Percentiles rank a stretch among this genome's conserved stretches.
phyloP scores from a whole-genome alignment of 441 rosid genomes.

The Populus tomentosa region DNA sequence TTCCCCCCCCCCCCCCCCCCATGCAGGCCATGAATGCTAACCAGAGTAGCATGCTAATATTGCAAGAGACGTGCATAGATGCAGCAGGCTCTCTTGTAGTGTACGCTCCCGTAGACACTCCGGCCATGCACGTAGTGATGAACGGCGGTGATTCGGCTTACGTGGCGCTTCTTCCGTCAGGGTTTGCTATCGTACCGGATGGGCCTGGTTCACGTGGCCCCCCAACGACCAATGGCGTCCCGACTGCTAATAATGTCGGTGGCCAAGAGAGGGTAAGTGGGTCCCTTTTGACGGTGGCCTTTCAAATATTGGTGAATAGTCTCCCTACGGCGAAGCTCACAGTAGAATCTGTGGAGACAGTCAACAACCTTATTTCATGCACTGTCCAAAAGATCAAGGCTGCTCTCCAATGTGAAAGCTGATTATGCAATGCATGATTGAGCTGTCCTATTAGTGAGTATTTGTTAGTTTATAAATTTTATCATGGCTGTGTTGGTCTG shows the following conservation, averaged over 20 bases:
- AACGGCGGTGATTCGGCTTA: constrained; percentile 81
- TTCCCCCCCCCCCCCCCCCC: too few species aligned
- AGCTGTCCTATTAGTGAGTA: background rate
- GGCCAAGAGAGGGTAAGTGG: constrained; percentile 48
- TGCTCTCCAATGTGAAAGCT: constrained; percentile 75
- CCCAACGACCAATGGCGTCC: constrained; percentile 15
- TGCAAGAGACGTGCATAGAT: constrained; percentile 92
- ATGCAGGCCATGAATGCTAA: constrained; percentile 64
- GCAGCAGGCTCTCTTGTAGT: constrained; percentile 85
- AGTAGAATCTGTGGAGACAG: constrained; percentile 80
- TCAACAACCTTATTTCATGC: constrained; percentile 80
- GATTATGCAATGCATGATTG: background rate
- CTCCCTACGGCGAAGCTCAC: constrained; percentile 74
- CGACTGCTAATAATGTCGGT: constrained; percentile 15
- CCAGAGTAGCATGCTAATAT: constrained; percentile 84
- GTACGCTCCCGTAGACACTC: constrained; percentile 92
- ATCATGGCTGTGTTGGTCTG: constrained; percentile 5
- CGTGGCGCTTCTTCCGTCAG: constrained; percentile 83
- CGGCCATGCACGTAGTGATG: constrained; percentile 79
- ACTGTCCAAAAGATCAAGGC: constrained; percentile 78
- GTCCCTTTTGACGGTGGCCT: constrained; percentile 82
- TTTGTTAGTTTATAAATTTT: background rate
- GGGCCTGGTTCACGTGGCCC: constrained; percentile 42
- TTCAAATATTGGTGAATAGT: constrained; percentile 73
- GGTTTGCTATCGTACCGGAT: constrained; percentile 72